Conservation (phyloP, 495 filamentous ascomycete species). For the Massariosphaeria phaeospora region DNA sequence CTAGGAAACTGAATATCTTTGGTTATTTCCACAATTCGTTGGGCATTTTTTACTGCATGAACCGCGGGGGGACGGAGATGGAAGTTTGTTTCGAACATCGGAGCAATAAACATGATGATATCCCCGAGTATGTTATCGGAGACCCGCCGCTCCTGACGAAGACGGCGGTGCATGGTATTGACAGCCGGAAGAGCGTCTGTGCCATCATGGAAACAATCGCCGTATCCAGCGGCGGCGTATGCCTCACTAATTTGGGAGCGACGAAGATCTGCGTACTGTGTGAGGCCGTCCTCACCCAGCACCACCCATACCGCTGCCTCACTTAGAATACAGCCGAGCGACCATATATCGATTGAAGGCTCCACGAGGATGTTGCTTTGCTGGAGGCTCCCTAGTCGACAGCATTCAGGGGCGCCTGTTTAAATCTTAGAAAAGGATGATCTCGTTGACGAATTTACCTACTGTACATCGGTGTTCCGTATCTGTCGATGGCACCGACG, state of each 20-base stretch:
- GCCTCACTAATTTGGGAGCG: no score
- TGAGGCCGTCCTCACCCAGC: slow-evolving; percentile 35
- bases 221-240: slow-evolving; percentile 29
- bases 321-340: slow-evolving; percentile 46
- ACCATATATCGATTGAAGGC: slow-evolving; percentile 45
- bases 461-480: slow-evolving; percentile 22
- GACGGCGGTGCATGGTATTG: not conserved
- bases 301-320: slow-evolving; percentile 45
- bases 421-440: slow-evolving; percentile 1
- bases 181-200: slow-evolving; percentile 32
- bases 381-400: slow-evolving; percentile 31
- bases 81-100: slow-evolving; percentile 14
- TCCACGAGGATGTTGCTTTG: slow-evolving; percentile 14
- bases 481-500: not conserved
- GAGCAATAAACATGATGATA: slow-evolving; percentile 4
- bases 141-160: not conserved
- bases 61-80: no score
- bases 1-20: no score
- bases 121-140: not conserved
- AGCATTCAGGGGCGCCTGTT: slow-evolving; percentile 40
- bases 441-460: not conserved
- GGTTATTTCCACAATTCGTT: no score
- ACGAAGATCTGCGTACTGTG: slow-evolving; percentile 39
- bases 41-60: no score
- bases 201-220: slow-evolving; percentile 45